phyloP scores from a whole-genome alignment of 345 rosid species.

The Hypericum perforatum region DNA sequence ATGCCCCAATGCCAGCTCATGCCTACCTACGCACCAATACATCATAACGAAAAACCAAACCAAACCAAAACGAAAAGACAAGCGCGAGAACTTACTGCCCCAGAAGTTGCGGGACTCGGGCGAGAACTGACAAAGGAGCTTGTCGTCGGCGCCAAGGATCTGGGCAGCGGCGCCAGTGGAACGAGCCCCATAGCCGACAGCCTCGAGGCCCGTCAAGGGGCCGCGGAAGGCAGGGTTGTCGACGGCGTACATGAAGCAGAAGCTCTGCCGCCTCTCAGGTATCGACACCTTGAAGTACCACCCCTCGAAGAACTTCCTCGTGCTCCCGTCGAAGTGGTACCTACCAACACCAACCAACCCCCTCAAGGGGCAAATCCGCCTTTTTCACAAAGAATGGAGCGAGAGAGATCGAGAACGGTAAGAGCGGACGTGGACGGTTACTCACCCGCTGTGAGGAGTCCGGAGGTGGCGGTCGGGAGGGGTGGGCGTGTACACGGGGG shows the following conservation, averaged over 20 bases:
- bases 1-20: constrained; percentile 77
- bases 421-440: background rate
- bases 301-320: constrained; percentile 72
- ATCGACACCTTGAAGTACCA: constrained; percentile 94
- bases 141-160: constrained; percentile 82
- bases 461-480: constrained; percentile 56
- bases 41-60: background rate
- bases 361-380: background rate
- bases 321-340: constrained; percentile 84
- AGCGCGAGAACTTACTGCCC: constrained; percentile 57
- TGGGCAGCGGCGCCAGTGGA: constrained; percentile 89
- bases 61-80: background rate
- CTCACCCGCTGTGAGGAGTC: constrained; percentile 95
- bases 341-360: constrained; percentile 20
- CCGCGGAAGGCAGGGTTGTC: constrained; percentile 71
- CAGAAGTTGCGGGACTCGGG: constrained; percentile 71
- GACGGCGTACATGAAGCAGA: constrained; percentile 88
- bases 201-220: constrained; percentile 42
- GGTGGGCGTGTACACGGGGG: constrained; percentile 62
- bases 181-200: constrained; percentile 50
- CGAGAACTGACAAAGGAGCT: constrained; percentile 63
- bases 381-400: background rate
- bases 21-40: constrained; percentile 51
- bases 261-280: constrained; percentile 73
- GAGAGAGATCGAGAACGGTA: background rate